Percentiles rank a stretch among this genome's conserved stretches.
phyloP scores from a whole-genome alignment of 169 alveolate species.

The Perkinsus chesapeaki region DNA sequence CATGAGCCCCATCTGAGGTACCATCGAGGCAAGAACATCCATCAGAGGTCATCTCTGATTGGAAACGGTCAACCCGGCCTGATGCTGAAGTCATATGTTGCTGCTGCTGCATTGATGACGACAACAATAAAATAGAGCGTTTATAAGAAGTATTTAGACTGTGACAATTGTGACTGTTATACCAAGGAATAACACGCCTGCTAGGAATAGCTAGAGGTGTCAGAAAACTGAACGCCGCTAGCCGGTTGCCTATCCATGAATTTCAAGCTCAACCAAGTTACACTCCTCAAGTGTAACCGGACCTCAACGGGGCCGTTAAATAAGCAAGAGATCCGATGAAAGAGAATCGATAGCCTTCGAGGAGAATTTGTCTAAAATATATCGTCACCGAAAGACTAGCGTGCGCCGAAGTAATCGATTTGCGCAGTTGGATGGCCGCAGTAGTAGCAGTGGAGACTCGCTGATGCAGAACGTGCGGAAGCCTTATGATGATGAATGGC shows the following conservation, averaged over 20 bases:
- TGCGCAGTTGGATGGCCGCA: neutral
- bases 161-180: too few species aligned
- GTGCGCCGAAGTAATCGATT: neutral
- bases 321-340: too few species aligned
- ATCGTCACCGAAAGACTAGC: neutral
- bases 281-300: too few species aligned
- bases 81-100: neutral
- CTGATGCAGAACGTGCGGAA: neutral
- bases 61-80: neutral
- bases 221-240: too few species aligned
- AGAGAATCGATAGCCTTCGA: too few species aligned
- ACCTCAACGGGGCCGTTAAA: too few species aligned
- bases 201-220: neutral
- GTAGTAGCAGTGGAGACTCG: neutral
- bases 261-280: too few species aligned
- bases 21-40: neutral
- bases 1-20: neutral
- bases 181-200: too few species aligned
- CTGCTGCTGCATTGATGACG: neutral
- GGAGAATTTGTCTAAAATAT: neutral
- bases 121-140: neutral
- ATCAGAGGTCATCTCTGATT: neutral
- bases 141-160: neutral
- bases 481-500: neutral
- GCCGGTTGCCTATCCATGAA: too few species aligned